Evolutionary conservation across 495 filamentous ascomycete species (phyloP), one percentile per base, ranked within the genome.

Genomic region (Bryoglossum gracile): DNA sequence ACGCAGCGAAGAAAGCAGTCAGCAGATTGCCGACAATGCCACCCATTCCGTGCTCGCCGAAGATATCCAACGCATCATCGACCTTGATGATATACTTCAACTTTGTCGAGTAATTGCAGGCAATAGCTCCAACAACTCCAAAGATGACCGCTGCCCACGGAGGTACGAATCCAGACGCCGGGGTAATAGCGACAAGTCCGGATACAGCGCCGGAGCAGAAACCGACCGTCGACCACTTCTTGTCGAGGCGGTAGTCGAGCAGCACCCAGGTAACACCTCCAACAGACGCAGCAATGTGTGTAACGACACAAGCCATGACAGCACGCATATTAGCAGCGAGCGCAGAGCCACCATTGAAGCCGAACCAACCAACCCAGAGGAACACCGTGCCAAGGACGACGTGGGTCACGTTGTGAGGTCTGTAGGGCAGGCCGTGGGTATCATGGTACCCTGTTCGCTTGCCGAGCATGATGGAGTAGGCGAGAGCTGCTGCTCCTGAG

Each of bases 361-460:
- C 92, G 63, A 96, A 95, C 92, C 92, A 98, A 19, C 92, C 92
- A 40, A 97, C 88, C 92, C 92, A 98, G 38, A 98, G 82, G 73
- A 98, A 95, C 39, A 96, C 89, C 9, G 92, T 98, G 4, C 92
- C 92, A 32, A 98, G 80, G 25, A 95, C 89, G 54, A 98, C 86
- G 63, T 94, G 89, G 14, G 89, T 94, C 41, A 98, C 92, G 60
- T 96, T 96, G 71, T 98, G 92, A 14, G 92, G 92, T 44, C 92
- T 86, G 68, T 94, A 97, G 16, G 40, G 41, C 3, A 51, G 36
- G 10, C 41, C 47, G 3, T 18, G n/a, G 9, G 32, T 43, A 33
- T 50, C 46, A 11, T n/a, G 39, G 19, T 50, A 55, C 3, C 42
- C 46, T 4, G n/a, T 8, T 6, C 87, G 76, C 74, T 88, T 88